Evolutionary conservation across 768 basidiomycete genomes (phyloP), one percentile per base, ranked within the genome.

Genomic region (Termitomyces sp.): DNA sequence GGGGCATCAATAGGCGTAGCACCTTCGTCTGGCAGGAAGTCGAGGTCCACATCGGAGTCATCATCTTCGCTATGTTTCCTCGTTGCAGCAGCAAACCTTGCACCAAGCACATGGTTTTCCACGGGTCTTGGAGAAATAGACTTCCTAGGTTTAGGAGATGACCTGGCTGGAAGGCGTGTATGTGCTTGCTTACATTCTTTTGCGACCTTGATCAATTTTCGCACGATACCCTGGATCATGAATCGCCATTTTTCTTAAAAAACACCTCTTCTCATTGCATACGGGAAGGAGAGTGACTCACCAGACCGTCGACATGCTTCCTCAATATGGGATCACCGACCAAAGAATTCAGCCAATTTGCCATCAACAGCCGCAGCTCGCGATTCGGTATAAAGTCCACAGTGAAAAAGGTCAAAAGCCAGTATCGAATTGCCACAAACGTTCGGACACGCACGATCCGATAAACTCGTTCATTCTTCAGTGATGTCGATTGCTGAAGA

Each of bases 371-470:
- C 63, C 94, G 78, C 66, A 96, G 71, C 64, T 89, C 90, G 58
- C 84, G 81, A 71, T 90, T 87, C 44, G 89, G 86, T 58, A 93
- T 72, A 66, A 95, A 96, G 68, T 97, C 94, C 61, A 91, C 88
- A 51, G 80, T 81, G 70, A 95, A 96, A 70, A 95, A 95, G 7
- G 92, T 93, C 66, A 92, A 73, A 46, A 96, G 69, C 94, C 94
- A 97, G 66, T 92, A 92, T 44, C 92, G 82, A 55, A 95, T 84
- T 5, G 92, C 92, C 33, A 92, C 89, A 68, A 93, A 94, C 12
- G 94, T 95, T 66, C 94, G 78, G 9, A 94, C 90, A 44, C 92
- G 82, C 26, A 94, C 92, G 54, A 94, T 86, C 52, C 86, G 80
- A 55, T 86, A 79, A 34, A 86, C 81, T 54, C 80, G 80, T 60